phyloP scores from a whole-genome alignment of 106 monocot genomes.

The Amphibolis antarctica region DNA sequence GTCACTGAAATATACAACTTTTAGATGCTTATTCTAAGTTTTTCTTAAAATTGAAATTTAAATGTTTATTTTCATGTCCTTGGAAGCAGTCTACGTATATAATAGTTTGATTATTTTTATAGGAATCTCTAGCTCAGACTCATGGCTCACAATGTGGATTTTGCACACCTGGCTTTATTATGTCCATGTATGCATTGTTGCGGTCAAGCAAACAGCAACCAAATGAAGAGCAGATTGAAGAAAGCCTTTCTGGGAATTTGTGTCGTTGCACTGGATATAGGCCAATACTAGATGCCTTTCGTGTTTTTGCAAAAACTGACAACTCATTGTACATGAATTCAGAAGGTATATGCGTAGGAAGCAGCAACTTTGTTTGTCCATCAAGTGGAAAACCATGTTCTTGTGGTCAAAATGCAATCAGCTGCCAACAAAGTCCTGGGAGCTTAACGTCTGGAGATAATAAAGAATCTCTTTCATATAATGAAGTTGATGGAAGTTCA shows the following conservation, averaged over 20 bases:
- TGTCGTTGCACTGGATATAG: constrained; percentile 98
- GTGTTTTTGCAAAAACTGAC: constrained; percentile 84
- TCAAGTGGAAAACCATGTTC: constrained; percentile 86
- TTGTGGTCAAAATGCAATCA: constrained; percentile 30
- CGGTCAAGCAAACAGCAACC: constrained; percentile 69
- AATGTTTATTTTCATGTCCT: neutral
- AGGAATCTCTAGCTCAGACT: constrained; percentile 73
- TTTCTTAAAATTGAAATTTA: no score
- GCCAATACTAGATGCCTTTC: constrained; percentile 91
- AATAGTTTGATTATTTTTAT: constrained; percentile 8
- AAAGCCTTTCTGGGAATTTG: constrained; percentile 85
- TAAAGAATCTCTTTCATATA: constrained; percentile 31
- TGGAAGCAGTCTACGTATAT: neutral
- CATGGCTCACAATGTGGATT: constrained; percentile 99
- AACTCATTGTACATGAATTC: constrained; percentile 47
- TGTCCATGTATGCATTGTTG: constrained; percentile 98
- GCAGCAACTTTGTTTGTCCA: constrained; percentile 51
- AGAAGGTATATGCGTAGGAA: constrained; percentile 12
- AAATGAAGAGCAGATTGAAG: constrained; percentile 81
- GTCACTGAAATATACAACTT: no score
- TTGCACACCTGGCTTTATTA: constrained; percentile 96
- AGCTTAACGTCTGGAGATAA: neutral
- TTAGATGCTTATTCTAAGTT: no score
- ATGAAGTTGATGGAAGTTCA: constrained; percentile 66
- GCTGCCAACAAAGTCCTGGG: constrained; percentile 12